Evolutionary conservation across 176 grass and related monocot genomes (phyloP).

Genomic region (Carex pumila): DNA sequence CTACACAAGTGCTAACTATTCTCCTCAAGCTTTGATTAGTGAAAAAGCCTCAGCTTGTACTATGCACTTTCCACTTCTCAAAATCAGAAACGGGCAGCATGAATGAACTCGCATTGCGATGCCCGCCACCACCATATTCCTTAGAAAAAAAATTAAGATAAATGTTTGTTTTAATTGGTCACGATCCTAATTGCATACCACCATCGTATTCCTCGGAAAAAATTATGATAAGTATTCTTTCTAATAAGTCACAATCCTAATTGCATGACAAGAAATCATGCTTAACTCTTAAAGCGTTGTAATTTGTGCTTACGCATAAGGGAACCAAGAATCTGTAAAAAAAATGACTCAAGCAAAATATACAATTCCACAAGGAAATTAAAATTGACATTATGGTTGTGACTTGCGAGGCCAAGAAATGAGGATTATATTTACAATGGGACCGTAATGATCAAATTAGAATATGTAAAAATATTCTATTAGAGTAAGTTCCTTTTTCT

Average conservation of each 20-base stretch:
- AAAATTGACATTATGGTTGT: neutral
- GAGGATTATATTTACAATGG: neutral
- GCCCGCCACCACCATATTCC: slow-evolving; percentile 77
- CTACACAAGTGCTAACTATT: neutral
- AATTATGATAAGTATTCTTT: neutral
- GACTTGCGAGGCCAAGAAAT: too few species aligned
- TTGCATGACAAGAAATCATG: neutral
- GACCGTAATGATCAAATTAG: neutral
- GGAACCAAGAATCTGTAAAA: neutral
- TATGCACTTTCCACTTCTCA: slow-evolving; percentile 58
- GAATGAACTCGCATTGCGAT: slow-evolving; percentile 85
- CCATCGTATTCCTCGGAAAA: slow-evolving; percentile 58
- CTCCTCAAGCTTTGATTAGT: neutral
- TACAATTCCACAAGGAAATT: neutral
- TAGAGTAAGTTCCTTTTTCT: neutral
- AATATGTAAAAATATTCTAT: neutral
- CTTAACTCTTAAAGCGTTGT: neutral
- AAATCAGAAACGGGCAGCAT: slow-evolving; percentile 53
- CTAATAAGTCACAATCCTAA: neutral
- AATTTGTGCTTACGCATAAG: neutral
- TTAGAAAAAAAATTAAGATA: slow-evolving; percentile 25
- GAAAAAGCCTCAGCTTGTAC: neutral
- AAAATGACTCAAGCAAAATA: neutral
- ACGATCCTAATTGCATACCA: slow-evolving; percentile 32
- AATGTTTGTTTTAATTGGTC: neutral